phyloP scores from a whole-genome alignment of 2,329 filamentous ascomycete species.

The Calcarisporium arbuscula region DNA sequence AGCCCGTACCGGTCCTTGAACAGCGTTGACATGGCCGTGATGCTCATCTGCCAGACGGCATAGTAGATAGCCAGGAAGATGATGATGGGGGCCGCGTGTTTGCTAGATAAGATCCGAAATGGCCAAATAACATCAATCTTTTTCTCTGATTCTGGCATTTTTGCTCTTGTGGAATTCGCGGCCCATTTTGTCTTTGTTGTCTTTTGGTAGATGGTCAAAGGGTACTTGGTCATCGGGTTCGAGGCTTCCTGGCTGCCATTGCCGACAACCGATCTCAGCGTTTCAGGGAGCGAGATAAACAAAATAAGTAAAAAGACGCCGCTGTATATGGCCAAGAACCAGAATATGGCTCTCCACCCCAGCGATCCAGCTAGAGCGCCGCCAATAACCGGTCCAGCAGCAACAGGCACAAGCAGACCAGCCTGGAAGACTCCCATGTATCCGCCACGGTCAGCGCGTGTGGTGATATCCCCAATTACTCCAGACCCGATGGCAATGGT shows the following conservation, averaged over 20 bases:
- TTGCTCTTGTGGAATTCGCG: no score
- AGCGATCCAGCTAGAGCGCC: slow-evolving; percentile 44
- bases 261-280: no score
- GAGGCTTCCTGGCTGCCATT: no score
- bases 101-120: slow-evolving; percentile 39
- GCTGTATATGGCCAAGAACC: slow-evolving; percentile 43
- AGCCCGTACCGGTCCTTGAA: no score
- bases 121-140: slow-evolving; percentile 41
- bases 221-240: slow-evolving; percentile 18
- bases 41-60: slow-evolving; percentile 49
- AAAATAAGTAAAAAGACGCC: slow-evolving; percentile 32
- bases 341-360: slow-evolving; percentile 50
- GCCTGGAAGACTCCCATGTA: slow-evolving; percentile 43
- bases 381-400: slow-evolving; percentile 43
- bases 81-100: slow-evolving; percentile 36
- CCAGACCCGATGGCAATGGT: slow-evolving; percentile 47
- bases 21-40: no score
- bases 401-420: slow-evolving; percentile 34
- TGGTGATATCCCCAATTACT: slow-evolving; percentile 52
- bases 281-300: slow-evolving; percentile 29
- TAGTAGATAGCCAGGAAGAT: slow-evolving; percentile 44
- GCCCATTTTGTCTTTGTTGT: slow-evolving; percentile 18
- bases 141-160: no score
- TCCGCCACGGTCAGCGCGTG: slow-evolving; percentile 48
- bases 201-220: slow-evolving; percentile 25